Base-by-base conservation (phyloP, 2,329 filamentous ascomycete species). In the Aspergillus aculeatinus region DNA sequence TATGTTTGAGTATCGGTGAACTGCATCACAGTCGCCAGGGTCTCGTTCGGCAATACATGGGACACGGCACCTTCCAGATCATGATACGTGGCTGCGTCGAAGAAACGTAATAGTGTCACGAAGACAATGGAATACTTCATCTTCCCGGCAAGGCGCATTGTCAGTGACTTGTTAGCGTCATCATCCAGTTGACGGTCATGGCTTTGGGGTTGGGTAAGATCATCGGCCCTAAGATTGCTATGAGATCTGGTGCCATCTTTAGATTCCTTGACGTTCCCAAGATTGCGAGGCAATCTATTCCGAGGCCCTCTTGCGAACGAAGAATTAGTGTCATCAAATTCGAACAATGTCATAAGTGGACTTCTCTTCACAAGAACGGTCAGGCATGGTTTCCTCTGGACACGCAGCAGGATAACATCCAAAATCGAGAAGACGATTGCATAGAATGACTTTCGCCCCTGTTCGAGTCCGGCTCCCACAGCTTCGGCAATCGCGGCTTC, bases 361-460 rank as follows among this genome's bases (percentile, higher is more conserved):
- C 62, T 61, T 29, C 63, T 63, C 16, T 33, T 35, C 12, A 67
- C 27, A 12, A 58, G 49, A 16, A 61, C 35, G 5, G 10, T 29
- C 14, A 57, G 58, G 14, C 54, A 42, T 10, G 51, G n/a, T 5
- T 31, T n/a, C 12, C 33, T 57, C n/a, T 59, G 35, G 12, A 63
- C 61, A 25, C 60, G 59, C 12, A 66, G 48, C 14, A 67, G 25
- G 19, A 67, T 33, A 35, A 65, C 50, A 31, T 66, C 64, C 29
- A 63, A 3, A 14, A 67, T 60, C 2, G 65, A 66, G 48, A 66
- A 65, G 2, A 65, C 63, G 52, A 67, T 53, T 9, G 58, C 65
- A 53, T 59, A 52, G 44, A 67, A 67, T 5, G 54, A 29, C 2
- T 53, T 52, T 3, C 48, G 19, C 16, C 63, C 64, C 21, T 60